A percentile compares a stretch with the other conserved stretches of the same genome.
Evolutionary conservation across 352 stramenopile genomes (phyloP).

Genomic region (Phytophthora pistaciae): DNA sequence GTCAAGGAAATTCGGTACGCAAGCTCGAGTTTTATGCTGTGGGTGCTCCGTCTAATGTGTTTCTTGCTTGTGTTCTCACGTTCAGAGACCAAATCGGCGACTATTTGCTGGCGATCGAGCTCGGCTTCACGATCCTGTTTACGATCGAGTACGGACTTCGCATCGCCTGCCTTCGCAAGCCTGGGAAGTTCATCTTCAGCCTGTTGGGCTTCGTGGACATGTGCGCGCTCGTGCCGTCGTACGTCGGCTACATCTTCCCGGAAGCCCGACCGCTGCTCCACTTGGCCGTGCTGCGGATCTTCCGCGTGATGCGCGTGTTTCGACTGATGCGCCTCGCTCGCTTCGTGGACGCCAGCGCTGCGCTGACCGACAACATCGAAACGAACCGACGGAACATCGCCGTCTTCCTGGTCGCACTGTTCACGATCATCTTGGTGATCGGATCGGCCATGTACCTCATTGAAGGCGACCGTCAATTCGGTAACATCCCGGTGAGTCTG

Average conservation of each 20-base stretch:
- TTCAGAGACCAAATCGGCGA: conserved; percentile 64
- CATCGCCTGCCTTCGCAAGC: conserved; percentile 67
- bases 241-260: conserved; percentile 73
- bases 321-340: conserved; percentile 75
- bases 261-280: conserved; percentile 73
- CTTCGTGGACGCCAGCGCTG: conserved; percentile 77
- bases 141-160: conserved; percentile 81
- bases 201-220: conserved; percentile 83
- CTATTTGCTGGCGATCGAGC: conserved; percentile 73
- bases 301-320: conserved; percentile 85
- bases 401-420: conserved; percentile 80
- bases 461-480: conserved; percentile 77
- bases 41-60: neutral
- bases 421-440: conserved; percentile 84
- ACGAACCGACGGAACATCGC: conserved; percentile 81
- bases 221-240: conserved; percentile 81
- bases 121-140: conserved; percentile 87
- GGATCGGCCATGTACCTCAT: conserved; percentile 88
- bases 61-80: conserved; percentile 2
- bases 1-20: conserved; percentile 71
- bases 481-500: conserved; percentile 86
- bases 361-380: conserved; percentile 82
- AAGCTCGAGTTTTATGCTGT: no score
- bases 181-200: conserved; percentile 71
- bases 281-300: conserved; percentile 79